Conservation (phyloP, 768 basidiomycete genomes). For the Cystobasidium tubakii region DNA sequence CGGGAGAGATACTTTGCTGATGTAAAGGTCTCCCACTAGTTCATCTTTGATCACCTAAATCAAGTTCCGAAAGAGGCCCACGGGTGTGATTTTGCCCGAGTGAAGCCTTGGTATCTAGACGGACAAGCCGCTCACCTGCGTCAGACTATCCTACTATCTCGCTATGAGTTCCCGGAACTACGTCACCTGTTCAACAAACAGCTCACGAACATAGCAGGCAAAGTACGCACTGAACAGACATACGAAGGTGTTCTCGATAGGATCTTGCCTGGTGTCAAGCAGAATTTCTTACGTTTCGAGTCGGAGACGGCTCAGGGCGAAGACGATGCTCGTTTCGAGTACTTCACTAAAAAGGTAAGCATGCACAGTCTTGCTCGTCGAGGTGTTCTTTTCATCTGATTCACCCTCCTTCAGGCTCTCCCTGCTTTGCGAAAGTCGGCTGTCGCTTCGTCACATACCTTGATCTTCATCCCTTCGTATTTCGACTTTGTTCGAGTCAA, state of each 20-base stretch:
- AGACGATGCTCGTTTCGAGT: conserved; percentile 74
- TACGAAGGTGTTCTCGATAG: conserved; percentile 62
- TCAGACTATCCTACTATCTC: conserved; percentile 78
- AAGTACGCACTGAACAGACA: conserved; percentile 62
- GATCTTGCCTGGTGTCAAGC: conserved; percentile 76
- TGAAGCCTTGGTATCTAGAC: conserved; percentile 97
- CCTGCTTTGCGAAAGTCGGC: conserved; percentile 83
- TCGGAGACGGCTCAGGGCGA: conserved; percentile 67
- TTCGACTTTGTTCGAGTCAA: conserved; percentile 92
- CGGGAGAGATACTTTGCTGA: neutral
- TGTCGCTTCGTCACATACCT: conserved; percentile 80
- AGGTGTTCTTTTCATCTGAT: neutral
- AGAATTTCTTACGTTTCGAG: conserved; percentile 74
- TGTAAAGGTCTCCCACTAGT: conserved; percentile 27
- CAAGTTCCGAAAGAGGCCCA: conserved; percentile 86
- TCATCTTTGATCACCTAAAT: conserved; percentile 73
- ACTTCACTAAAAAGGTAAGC: conserved; percentile 75
- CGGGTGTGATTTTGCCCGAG: conserved; percentile 88
- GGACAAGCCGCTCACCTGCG: conserved; percentile 77
- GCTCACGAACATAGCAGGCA: conserved; percentile 78
- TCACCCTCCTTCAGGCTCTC: conserved; percentile 57
- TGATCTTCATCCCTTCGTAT: conserved; percentile 85
- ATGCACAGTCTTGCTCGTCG: conserved; percentile 13
- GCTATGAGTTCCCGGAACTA: conserved; percentile 83
- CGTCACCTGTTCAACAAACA: conserved; percentile 68